Base-by-base conservation (phyloP, 2,329 filamentous ascomycete species). In the Pseudogymnoascus sp. region DNA sequence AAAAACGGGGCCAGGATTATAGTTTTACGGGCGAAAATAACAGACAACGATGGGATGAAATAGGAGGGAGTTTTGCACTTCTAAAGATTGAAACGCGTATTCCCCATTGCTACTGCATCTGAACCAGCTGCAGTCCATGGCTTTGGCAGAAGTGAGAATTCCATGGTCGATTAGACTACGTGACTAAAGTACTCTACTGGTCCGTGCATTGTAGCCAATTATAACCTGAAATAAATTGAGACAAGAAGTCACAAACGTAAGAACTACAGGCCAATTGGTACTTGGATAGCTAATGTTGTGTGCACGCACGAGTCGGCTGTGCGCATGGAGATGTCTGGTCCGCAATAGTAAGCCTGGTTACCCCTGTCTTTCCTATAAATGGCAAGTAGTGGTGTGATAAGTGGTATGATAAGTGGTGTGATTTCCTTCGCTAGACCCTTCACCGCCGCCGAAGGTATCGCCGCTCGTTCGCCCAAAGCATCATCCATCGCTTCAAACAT, bases 341-440 rank as follows among this genome's bases (percentile, higher is more conserved):
- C 22, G 22, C 22, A 22, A 22, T 2, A 43, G 20, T 43, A 43
- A n/a, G 20, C 22, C 11, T 25, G 5, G 20, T 3, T 12, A 43
- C 6, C 39, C 39, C 39, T 43, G 39, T 43, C 18, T 6, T 43
- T 22, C 18, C 39, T 43, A 18, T 22, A 14, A n/a, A 25, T 5
- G 20, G 20, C 22, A 47, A 22, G 22, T 22, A 47, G 41, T 47
- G 41, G 41, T 47, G 41, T 47, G 41, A 47, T 8, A 28, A 47
- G 41, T 47, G 41, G 41, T 47, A 47, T 47, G 41, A 47, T 47
- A n/a, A 47, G 41, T 47, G 41, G 41, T 25, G 22, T 47, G 41
- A 47, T 47, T 22, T 4, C 22, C 8, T 47, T 22, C 22, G 22
- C 22, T 22, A 22, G 22, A 22, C 22, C 22, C 22, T 22, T 22